Evolutionary conservation across 164 flowering plant genomes (phyloP), one percentile per base, ranked within the genome.

Genomic region (Nymphaea thermarum): DNA sequence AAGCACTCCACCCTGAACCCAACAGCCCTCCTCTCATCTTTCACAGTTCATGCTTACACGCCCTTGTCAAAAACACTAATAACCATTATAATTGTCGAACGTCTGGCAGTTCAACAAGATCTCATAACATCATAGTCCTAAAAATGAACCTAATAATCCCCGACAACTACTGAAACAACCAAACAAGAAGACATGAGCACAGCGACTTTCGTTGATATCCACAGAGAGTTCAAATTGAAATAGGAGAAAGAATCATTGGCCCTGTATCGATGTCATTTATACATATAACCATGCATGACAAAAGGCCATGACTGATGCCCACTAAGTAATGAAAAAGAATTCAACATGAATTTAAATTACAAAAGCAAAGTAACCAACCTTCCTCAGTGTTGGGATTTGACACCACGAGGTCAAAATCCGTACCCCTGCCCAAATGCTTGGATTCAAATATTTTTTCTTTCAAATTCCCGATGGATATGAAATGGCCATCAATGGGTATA

Each of bases 371-470:
- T 17, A 64, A 89, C 97, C 82, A 83, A 95, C 99, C 99, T 95
- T 95, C 98, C 63, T 85, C 83, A 74, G 96, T 88, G 81, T 92
- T 96, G 74, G 98, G 96, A 70, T 95, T 90, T 80, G 96, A 80
- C 80, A 95, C 90, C 75, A 90, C 82, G 69, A 95, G 94, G 83
- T 95, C 99, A 79, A 85, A 90, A 85, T 90, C 98, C 10, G 89
- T 92, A 71, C 98, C 98, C 86, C 87, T 87, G 66, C 97, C 94
- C 88, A 90, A 84, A 71, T 90, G 99, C 97, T 92, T 95, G 73
- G 92, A 82, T 86, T 92, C 97, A 77, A 90, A 92, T 71, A 95
- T 90, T 90, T 88, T 88, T 79, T 88, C 96, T 90, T 95, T 95
- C 88, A 92, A 82, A 73, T 75, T 79, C 60, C 83, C 87, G 78